Evolutionary conservation across 2,329 filamentous ascomycete species (phyloP).

Genomic region (Cercospora zeae-maydis): DNA sequence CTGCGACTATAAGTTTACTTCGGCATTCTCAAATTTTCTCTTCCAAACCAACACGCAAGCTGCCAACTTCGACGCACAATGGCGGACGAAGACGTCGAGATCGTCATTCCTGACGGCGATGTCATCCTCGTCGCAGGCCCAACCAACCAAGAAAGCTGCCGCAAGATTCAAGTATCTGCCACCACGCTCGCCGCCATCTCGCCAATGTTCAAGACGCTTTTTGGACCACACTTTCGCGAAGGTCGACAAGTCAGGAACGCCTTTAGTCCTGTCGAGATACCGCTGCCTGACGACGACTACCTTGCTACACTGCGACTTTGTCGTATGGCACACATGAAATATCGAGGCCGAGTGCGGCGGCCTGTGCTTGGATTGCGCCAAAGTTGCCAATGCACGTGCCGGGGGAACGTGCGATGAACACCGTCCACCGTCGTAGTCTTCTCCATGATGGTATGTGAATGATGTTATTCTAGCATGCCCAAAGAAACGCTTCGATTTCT

Average conservation of each 20-base stretch:
- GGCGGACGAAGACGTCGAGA: neutral
- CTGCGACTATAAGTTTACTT: neutral
- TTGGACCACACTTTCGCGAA: slow-evolving; percentile 16
- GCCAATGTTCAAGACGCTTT: slow-evolving; percentile 5
- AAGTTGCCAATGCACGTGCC: no score
- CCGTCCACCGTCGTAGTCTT: neutral
- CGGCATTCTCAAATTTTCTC: neutral
- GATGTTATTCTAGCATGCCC: no score
- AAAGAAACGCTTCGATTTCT: no score
- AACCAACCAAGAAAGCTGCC: neutral
- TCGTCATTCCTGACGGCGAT: slow-evolving; percentile 8
- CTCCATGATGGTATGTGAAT: no score
- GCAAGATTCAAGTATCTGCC: slow-evolving; percentile 1
- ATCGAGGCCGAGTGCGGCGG: neutral
- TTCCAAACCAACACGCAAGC: neutral
- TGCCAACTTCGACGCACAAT: neutral
- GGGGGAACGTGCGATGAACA: neutral
- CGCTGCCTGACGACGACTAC: slow-evolving; percentile 11
- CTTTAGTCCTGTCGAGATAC: slow-evolving; percentile 1
- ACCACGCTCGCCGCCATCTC: neutral
- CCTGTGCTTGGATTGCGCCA: neutral
- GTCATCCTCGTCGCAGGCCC: slow-evolving; percentile 2
- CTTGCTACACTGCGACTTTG: slow-evolving; percentile 10
- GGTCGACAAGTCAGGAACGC: neutral
- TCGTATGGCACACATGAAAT: neutral